Base-by-base conservation (phyloP, 2,329 filamentous ascomycete genomes). In the Coleophoma cylindrospora region DNA sequence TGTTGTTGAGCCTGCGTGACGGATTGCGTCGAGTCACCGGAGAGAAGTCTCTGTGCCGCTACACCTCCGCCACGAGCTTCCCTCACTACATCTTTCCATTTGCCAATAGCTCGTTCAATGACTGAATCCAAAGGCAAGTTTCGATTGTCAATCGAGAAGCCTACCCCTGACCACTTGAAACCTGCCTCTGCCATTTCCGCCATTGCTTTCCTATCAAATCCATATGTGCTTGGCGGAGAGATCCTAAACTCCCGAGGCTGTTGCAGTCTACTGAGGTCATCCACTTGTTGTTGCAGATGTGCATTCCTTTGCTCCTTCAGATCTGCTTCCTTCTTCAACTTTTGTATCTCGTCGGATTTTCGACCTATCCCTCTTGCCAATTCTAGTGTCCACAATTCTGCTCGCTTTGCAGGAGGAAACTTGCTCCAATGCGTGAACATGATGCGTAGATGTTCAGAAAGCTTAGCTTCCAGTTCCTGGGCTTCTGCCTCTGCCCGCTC, bases 381-480 rank as follows among this genome's bases (percentile, higher is more conserved):
- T 61, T 84, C 81, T 34, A 86, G 63, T 5, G 74, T 68, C 82
- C 82, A 86, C 7, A 84, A 71, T 55, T 84, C 79, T 22, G 73
- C 73, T 47, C 79, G 76, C 19, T 79, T 74, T 34, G 79, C 76
- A 2, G 66, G 56, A 0, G 83, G 69, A 22, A 94, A 72, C 2
- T 74, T 73, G 47, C 80, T 80, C 91, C 91, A 97, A 40, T 89
- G 85, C 7, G 79, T 76, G 64, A 84, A 95, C 0, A 89, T 84
- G 13, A 84, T 81, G n/a, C 87, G 79, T 6, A 96, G 67, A 64
- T 97, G 92, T 51, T 86, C 78, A 38, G 80, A 74, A 33, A 91
- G 80, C 57, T 86, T 83, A 47, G 82, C 80, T 55, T 90, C 84
- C 46, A 92, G 51, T 67, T 68, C 64, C 65, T 66, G 46, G 54